phyloP scores from a whole-genome alignment of 1,284 basidiomycete species.

The Prillingera fragicola region DNA sequence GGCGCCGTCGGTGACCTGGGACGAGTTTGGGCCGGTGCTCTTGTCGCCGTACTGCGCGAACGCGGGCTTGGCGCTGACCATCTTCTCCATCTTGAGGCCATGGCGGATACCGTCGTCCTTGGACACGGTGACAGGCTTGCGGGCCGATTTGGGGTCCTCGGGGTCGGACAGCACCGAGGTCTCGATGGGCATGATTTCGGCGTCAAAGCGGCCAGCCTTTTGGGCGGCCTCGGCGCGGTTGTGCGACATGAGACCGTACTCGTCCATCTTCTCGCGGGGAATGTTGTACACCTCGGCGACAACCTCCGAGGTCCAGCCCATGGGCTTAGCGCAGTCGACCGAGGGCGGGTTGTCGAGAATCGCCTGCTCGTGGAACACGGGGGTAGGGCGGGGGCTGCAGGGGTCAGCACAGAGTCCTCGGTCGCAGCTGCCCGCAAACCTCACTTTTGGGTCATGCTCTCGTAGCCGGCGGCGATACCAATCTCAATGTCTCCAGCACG shows the following conservation, averaged over 20 bases:
- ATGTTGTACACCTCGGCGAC: slow-evolving; percentile 70
- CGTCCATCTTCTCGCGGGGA: slow-evolving; percentile 69
- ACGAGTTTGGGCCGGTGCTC: slow-evolving; percentile 73
- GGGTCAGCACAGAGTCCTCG: no score
- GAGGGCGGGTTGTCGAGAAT: slow-evolving; percentile 62
- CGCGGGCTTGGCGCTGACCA: slow-evolving; percentile 66
- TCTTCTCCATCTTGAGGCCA: slow-evolving; percentile 65
- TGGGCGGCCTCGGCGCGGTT: slow-evolving; percentile 62
- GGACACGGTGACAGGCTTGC: slow-evolving; percentile 55
- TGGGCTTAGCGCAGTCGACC: slow-evolving; percentile 73
- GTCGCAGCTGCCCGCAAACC: slow-evolving; percentile 53
- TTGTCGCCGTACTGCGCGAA: slow-evolving; percentile 81
- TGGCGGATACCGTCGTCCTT: slow-evolving; percentile 78
- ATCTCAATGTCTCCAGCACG: slow-evolving; percentile 60
- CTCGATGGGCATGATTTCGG: slow-evolving; percentile 76
- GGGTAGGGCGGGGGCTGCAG: slow-evolving; percentile 72
- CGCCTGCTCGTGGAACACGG: slow-evolving; percentile 63
- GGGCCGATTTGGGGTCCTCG: slow-evolving; percentile 24
- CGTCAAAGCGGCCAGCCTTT: slow-evolving; percentile 60
- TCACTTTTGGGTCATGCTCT: slow-evolving; percentile 64
- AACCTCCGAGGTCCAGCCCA: slow-evolving; percentile 91
- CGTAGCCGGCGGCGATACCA: slow-evolving; percentile 73
- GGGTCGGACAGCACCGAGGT: slow-evolving; percentile 44
- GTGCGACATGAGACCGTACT: slow-evolving; percentile 75
- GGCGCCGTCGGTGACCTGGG: slow-evolving; percentile 80